Base-by-base conservation (phyloP, 2,329 filamentous ascomycete species). In the Penicillium italicum region DNA sequence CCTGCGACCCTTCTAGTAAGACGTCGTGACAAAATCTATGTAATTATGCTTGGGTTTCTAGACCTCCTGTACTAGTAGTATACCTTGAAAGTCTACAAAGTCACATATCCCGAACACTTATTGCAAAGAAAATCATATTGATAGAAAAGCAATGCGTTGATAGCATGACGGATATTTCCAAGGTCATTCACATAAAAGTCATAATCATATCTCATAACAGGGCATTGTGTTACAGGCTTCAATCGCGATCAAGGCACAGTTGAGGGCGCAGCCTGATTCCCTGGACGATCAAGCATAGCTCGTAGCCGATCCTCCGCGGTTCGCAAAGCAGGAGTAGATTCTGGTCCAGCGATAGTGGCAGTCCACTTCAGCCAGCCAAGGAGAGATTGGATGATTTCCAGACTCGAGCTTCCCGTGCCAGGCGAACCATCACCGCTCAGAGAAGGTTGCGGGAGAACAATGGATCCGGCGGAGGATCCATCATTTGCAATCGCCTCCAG, bases 261-360 rank as follows among this genome's bases (percentile, higher is more conserved):
- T 8, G 43, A 34, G 26, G 34, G 5, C 2, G 22, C 18, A 6
- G 34, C 30, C 11, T 58, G 45, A 40, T 44, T 38, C 20, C 20
- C 46, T 18, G 56, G 28, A 28, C 62, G 69, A 43, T 69, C 65
- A 24, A 76, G 63, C 62, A 73, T 69, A 7, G 72, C 69, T 28
- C 73, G 69, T 42, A 77, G 58, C 28, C 65, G 67, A 50, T 58
- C 66, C 54, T 75, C 73, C 2, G 74, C 74, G 5, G 74, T 70
- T 55, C 66, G 63, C n/a, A 59, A 46, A 22, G 56, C 59, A 43
- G 60, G 66, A 8, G 41, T 58, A 11, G 57, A 52, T 22, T 56
- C 59, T 5, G 60, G 53, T 7, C 57, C 53, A 50, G 50, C 60
- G n/a, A 61, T 57, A 38, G 64, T 62, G 2, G 66, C 57, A 31